Evolutionary conservation across 768 basidiomycete species (phyloP).

Genomic region (Suillus plorans): DNA sequence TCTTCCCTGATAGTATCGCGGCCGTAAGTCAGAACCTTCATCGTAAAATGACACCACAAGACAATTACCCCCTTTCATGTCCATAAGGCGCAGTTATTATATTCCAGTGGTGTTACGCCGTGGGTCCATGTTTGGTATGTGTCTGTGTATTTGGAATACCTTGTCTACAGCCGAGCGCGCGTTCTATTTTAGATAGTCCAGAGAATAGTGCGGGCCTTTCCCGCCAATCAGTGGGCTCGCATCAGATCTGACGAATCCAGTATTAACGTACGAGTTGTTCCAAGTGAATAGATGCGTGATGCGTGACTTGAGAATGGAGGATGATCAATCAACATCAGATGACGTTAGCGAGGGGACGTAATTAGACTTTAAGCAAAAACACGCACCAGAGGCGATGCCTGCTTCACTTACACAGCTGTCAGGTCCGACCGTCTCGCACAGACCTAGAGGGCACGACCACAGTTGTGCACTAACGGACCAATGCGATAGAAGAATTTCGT

Average conservation of each 20-base stretch:
- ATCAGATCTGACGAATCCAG: neutral
- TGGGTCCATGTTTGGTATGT: neutral
- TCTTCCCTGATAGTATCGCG: conserved; percentile 1
- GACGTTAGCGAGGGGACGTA: conserved; percentile 34
- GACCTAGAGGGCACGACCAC: conserved; percentile 5
- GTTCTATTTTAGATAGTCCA: neutral
- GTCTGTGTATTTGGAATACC: neutral
- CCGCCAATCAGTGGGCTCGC: neutral
- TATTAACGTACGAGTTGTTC: neutral
- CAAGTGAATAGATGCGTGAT: neutral
- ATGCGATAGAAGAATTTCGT: conserved; percentile 19
- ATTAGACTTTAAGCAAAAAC: conserved; percentile 38
- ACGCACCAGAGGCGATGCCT: conserved; percentile 27
- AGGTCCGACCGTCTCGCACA: conserved; percentile 17
- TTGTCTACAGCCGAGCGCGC: neutral
- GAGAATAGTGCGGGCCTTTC: neutral
- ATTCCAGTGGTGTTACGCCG: conserved; percentile 13
- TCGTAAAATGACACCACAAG: neutral
- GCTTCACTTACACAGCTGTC: conserved; percentile 7
- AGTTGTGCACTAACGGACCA: conserved; percentile 21
- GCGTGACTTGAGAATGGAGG: neutral
- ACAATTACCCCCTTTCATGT: conserved; percentile 20
- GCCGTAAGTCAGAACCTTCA: conserved; percentile 6
- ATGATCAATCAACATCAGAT: conserved; percentile 22
- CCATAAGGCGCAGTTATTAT: conserved; percentile 10